Base-by-base conservation (phyloP, 1,139 yeast species). In the Fermentozyma sake region DNA sequence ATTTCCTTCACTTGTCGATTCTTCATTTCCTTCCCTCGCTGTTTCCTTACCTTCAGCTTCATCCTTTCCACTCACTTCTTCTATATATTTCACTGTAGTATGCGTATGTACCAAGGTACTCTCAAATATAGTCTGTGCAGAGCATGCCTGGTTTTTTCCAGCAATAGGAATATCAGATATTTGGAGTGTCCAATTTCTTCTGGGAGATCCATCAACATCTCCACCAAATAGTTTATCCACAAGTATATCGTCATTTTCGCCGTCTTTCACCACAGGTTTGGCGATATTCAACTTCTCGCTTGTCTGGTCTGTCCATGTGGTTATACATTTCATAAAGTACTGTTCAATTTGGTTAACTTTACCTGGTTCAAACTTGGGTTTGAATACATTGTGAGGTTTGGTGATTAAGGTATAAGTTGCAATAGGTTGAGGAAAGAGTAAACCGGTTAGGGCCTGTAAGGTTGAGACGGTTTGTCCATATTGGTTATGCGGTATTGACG, bases 141-240 rank as follows among this genome's bases (percentile, higher is more conserved):
- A 55, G 71, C 78, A 26, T 62, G 70, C 37, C 69, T 79, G 57
- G 70, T 71, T 47, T 74, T 73, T 83, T 6, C 96, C 96, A 4
- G 94, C 95, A 18, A 83, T 79, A 1, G 96, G 96, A 10, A 86
- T 80, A 55, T 87, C 96, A 6, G 78, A 64, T 13, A 82, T 67
- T 39, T 77, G 82, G 16, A 86, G 44, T 1, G 79, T 68, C 94
- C 95, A 83, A 20, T 30, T 50, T 38, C 22, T 45, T 42, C 49
- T 33, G 7, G 14, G 6, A 9, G 22, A 16, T 10, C 44, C 46
- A 28, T 51, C 52, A n/a, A n/a, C n/a, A 28, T 48, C 46, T 20
- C 53, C 55, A 14, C 53, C 57, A 32, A 65, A 64, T 22, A 64
- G 43, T 19, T 58, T 42, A 24, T 50, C 55, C 13, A 50, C 62